These are phyloP conservation scores for Ceratobasidium sp. DNA, from an alignment of 1,284 basidiomycete species.

Conservation along the genomic window DNA sequence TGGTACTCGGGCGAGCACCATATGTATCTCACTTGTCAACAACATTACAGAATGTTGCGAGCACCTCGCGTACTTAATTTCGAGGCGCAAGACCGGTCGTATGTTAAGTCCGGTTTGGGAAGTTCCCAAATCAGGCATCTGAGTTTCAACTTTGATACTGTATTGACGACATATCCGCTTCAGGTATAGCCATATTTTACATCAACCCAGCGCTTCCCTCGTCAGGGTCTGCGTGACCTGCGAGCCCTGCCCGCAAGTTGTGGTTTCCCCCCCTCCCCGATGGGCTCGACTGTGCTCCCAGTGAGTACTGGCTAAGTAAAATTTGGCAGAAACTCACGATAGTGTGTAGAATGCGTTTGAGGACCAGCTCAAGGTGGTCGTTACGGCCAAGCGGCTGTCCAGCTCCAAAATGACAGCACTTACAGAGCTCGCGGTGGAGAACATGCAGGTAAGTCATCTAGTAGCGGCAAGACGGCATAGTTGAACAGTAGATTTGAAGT, in stretches of 20 bases:
- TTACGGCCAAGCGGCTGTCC: conserved; percentile 84
- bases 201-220: conserved; percentile 22
- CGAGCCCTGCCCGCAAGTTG: background rate
- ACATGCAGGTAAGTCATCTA: conserved; percentile 72
- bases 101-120: background rate
- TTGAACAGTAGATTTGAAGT: conserved; percentile 63
- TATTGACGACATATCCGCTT: conserved; percentile 9
- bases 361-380: conserved; percentile 79
- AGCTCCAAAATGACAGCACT: conserved; percentile 84
- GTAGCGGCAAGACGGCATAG: conserved; percentile 21
- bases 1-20: background rate
- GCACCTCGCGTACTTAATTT: too few species aligned
- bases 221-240: background rate
- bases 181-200: conserved; percentile 26
- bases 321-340: background rate
- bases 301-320: background rate
- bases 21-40: background rate
- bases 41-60: too few species aligned
- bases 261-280: conserved; percentile 7
- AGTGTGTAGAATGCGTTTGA: conserved; percentile 77
- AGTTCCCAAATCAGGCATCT: conserved; percentile 18
- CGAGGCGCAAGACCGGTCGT: too few species aligned
- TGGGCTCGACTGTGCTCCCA: conserved; percentile 7
- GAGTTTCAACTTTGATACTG: conserved; percentile 32
- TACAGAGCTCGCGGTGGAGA: conserved; percentile 78